Conservation (phyloP, 805 yeast species). For the Wickerhamomyces kurtzmanii region DNA sequence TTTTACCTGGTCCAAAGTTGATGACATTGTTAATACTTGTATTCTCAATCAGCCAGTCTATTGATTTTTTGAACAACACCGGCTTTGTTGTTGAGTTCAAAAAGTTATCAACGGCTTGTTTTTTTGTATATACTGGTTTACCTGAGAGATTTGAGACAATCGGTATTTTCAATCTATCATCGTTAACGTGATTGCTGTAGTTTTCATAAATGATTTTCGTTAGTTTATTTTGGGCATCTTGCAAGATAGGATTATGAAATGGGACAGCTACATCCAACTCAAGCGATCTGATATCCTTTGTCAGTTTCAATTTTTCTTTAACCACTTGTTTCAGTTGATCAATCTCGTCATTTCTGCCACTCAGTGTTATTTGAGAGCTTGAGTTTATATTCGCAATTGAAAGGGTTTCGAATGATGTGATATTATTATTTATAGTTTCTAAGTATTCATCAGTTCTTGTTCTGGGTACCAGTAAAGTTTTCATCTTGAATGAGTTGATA, state of each 20-base stretch:
- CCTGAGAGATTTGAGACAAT: constrained; percentile 29
- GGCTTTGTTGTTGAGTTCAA: constrained; percentile 31
- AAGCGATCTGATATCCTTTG: constrained; percentile 17
- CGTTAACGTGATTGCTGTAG: constrained; percentile 1
- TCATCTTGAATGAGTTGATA: too few species aligned
- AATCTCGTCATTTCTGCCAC: constrained; percentile 28
- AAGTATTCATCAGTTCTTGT: constrained; percentile 13
- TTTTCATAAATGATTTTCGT: constrained; percentile 17
- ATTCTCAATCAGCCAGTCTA: constrained; percentile 56
- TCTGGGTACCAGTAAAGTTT: constrained; percentile 22
- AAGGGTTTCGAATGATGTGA: constrained; percentile 6
- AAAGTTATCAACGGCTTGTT: constrained; percentile 21
- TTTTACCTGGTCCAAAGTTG: too few species aligned
- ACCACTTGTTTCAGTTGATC: constrained; percentile 7
- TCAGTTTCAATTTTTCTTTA: constrained; percentile 8
- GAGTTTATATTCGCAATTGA: constrained; percentile 34
- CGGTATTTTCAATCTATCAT: constrained; percentile 17
- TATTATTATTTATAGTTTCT: constrained; percentile 1
- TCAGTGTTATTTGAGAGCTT: constrained; percentile 26
- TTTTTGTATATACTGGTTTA: constrained; percentile 10
- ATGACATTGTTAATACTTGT: constrained; percentile 92
- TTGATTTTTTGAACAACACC: constrained; percentile 30
- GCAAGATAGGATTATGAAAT: constrained; percentile 30
- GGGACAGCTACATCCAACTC: constrained; percentile 30
- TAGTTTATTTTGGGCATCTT: constrained; percentile 19